These are phyloP conservation scores for Drosera capensis DNA, from an alignment of 148 eudicot genomes.

Conservation along the genomic window DNA sequence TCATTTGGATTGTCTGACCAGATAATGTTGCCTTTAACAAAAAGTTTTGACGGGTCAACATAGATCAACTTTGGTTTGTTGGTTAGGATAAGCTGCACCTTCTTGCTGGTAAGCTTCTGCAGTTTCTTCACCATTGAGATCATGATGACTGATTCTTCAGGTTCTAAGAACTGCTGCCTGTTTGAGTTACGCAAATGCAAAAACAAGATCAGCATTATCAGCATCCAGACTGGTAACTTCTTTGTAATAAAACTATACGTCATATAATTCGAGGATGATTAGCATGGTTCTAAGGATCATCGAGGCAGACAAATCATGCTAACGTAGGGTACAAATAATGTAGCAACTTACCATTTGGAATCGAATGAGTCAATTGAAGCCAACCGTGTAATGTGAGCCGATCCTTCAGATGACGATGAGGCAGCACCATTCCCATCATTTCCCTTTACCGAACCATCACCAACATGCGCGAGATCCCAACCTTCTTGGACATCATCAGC, in stretches of 20 bases:
- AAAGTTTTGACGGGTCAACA: constrained; percentile 80
- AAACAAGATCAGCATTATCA: too few relatives aligned
- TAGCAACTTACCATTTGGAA: constrained; percentile 62
- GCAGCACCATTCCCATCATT: constrained; percentile 43
- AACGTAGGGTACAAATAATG: too few relatives aligned
- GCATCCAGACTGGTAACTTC: too few relatives aligned
- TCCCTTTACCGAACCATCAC: constrained; percentile 41
- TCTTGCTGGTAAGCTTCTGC: constrained; percentile 83
- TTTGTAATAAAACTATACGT: too few relatives aligned
- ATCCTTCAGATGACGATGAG: constrained; percentile 51
- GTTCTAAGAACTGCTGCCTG: constrained; percentile 95
- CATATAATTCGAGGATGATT: too few relatives aligned
- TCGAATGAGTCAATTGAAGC: constrained; percentile 97
- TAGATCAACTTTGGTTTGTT: constrained; percentile 88
- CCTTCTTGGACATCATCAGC: constrained; percentile 44
- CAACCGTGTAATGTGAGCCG: constrained; percentile 64
- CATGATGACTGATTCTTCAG: constrained; percentile 89
- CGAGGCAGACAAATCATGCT: too few relatives aligned
- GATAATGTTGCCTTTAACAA: constrained; percentile 61
- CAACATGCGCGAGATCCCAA: constrained; percentile 69
- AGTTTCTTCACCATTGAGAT: constrained; percentile 95
- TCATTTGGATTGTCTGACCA: constrained; percentile 94
- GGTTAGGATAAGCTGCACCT: constrained; percentile 94
- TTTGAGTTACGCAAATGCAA: constrained; percentile 4
- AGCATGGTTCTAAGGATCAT: too few relatives aligned